phyloP scores from a whole-genome alignment of 2,329 filamentous ascomycete species.

The Alternaria gaisen region DNA sequence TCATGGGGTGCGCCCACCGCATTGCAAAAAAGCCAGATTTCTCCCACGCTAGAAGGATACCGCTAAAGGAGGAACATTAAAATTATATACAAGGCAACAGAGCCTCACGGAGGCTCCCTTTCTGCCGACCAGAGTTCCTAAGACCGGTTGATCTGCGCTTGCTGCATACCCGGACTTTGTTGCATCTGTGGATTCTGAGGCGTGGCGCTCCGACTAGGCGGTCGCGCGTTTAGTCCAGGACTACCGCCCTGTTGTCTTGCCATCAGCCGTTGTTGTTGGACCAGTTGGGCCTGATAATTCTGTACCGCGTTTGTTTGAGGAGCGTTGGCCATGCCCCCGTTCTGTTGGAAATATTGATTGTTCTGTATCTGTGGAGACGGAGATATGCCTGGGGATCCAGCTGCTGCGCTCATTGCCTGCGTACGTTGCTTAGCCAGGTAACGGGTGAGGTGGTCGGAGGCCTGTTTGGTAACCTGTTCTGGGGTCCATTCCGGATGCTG shows the following conservation, averaged over 20 bases:
- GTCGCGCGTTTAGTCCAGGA: slow-evolving; percentile 43
- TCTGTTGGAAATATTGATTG: slow-evolving; percentile 47
- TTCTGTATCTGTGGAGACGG: slow-evolving; percentile 45
- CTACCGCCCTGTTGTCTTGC: slow-evolving; percentile 42
- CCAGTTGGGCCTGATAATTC: slow-evolving; percentile 49
- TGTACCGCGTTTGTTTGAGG: slow-evolving; percentile 47
- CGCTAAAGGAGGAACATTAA: slow-evolving; percentile 37
- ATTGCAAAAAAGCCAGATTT: slow-evolving; percentile 7
- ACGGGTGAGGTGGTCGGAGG: slow-evolving; percentile 46
- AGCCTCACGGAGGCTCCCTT: slow-evolving; percentile 27
- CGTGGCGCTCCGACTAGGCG: slow-evolving; percentile 50
- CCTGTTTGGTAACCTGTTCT: slow-evolving; percentile 46
- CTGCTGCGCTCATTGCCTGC: slow-evolving; percentile 50
- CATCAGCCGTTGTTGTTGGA: slow-evolving; percentile 51
- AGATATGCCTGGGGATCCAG: slow-evolving; percentile 44
- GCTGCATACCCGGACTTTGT: slow-evolving; percentile 46
- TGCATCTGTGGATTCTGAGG: slow-evolving; percentile 49
- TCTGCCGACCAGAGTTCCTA: slow-evolving; percentile 15
- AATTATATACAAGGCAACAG: slow-evolving; percentile 42
- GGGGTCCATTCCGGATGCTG: slow-evolving; percentile 49
- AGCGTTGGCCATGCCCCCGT: slow-evolving; percentile 40
- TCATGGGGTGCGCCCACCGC: slow-evolving; percentile 5
- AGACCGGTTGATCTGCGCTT: slow-evolving; percentile 41
- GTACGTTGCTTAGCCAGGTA: slow-evolving; percentile 45
- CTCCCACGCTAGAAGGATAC: slow-evolving; percentile 21